phyloP scores from a whole-genome alignment of 2,329 filamentous ascomycete genomes.

The Periglandula ipomoeae region DNA sequence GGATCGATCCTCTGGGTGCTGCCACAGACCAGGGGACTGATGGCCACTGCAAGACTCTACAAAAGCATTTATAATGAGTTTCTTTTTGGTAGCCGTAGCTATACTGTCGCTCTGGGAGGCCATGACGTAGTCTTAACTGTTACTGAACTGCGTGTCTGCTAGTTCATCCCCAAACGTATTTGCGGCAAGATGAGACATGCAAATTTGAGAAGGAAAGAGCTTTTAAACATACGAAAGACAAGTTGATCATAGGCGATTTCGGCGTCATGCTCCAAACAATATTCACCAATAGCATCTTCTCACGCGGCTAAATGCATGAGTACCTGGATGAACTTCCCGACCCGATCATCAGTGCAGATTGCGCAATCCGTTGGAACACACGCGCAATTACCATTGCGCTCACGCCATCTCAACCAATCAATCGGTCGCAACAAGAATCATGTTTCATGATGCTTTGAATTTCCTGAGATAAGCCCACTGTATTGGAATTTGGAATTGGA shows the following conservation, averaged over 20 bases:
- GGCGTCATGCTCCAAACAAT: not conserved
- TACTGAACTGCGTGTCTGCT: not conserved
- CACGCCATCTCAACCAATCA: not conserved
- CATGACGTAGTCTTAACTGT: not conserved
- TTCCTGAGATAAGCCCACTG: no score
- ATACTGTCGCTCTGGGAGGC: conserved; percentile 23
- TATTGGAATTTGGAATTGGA: no score
- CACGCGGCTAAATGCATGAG: not conserved
- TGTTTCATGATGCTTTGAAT: no score
- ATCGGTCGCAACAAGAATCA: no score
- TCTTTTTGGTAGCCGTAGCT: conserved; percentile 20
- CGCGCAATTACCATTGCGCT: not conserved
- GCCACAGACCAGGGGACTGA: conserved; percentile 41
- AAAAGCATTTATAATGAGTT: conserved; percentile 34
- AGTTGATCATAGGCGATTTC: not conserved
- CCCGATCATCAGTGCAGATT: not conserved
- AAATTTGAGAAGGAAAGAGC: not conserved
- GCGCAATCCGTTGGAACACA: not conserved
- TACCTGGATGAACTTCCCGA: not conserved
- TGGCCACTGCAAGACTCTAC: conserved; percentile 33
- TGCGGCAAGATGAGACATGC: not conserved
- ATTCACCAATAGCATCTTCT: not conserved
- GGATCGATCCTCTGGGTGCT: conserved; percentile 54
- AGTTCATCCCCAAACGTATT: not conserved
- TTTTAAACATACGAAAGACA: not conserved